A percentile compares a stretch with the other conserved stretches of the same genome.
These are phyloP conservation scores for Tulasnella sp. DNA, from an alignment of 768 basidiomycete species.

Conservation along the genomic window DNA sequence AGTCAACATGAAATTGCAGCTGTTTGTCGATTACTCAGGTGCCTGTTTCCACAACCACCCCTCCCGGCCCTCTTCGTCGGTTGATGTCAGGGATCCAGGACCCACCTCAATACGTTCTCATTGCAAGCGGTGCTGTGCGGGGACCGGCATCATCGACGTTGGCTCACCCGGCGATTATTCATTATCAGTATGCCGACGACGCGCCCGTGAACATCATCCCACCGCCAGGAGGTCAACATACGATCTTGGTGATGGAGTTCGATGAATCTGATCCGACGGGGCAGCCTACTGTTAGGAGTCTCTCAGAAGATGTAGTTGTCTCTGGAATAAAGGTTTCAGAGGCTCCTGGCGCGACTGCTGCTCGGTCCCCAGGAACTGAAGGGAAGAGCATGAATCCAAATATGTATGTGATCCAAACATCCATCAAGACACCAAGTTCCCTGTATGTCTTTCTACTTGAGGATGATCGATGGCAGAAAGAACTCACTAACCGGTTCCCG, in stretches of 20 bases:
- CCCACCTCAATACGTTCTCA: background rate
- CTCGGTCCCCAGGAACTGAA: slow-evolving; percentile 38
- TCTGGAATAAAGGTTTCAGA: slow-evolving; percentile 68
- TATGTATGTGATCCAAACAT: slow-evolving; percentile 77
- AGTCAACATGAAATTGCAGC: too few species aligned
- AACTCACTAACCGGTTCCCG: background rate
- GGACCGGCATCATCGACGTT: slow-evolving; percentile 44
- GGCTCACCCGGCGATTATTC: slow-evolving; percentile 65
- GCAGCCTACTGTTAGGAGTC: slow-evolving; percentile 47
- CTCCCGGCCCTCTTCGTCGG: background rate
- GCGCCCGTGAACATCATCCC: slow-evolving; percentile 68
- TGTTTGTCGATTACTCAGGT: background rate
- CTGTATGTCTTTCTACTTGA: background rate
- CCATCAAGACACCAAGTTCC: background rate
- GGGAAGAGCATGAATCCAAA: slow-evolving; percentile 51
- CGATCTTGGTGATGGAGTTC: slow-evolving; percentile 74
- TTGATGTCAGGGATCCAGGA: background rate
- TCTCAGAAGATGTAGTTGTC: slow-evolving; percentile 54
- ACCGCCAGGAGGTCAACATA: slow-evolving; percentile 58
- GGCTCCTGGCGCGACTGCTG: slow-evolving; percentile 59
- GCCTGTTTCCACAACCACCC: background rate
- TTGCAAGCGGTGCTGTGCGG: background rate
- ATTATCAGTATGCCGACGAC: slow-evolving; percentile 84
- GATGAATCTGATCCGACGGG: slow-evolving; percentile 50
- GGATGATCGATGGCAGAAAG: background rate